Evolutionary conservation across 768 basidiomycete species (phyloP).

Genomic region (Boletus rubroflammeus): DNA sequence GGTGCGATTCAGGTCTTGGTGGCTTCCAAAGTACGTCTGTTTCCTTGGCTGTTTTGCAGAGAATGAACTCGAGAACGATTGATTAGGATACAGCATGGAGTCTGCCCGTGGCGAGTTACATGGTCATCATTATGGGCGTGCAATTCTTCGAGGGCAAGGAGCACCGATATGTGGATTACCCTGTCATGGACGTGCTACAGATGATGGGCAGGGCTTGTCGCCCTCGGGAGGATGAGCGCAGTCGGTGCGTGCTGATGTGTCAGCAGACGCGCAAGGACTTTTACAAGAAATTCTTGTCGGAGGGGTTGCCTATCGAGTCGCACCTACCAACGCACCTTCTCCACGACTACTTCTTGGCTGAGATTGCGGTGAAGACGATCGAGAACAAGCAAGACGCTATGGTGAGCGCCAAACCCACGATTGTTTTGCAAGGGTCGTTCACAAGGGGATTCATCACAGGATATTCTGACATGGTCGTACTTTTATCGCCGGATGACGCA

Average conservation of each 20-base stretch:
- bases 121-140: constrained; percentile 99
- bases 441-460: constrained; percentile 39
- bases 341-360: constrained; percentile 97
- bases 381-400: constrained; percentile 99
- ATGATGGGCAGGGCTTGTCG: constrained; percentile 99
- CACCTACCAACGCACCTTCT: constrained; percentile 86
- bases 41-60: background rate
- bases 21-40: constrained; percentile 73
- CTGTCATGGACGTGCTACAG: constrained; percentile 96
- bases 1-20: constrained; percentile 94
- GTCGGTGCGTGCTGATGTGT: constrained; percentile 94
- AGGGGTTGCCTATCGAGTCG: constrained; percentile 97
- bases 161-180: constrained; percentile 96
- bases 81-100: constrained; percentile 92
- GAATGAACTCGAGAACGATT: background rate
- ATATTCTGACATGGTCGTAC: constrained; percentile 98
- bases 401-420: constrained; percentile 40
- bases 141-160: constrained; percentile 96
- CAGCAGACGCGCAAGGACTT: constrained; percentile 98
- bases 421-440: background rate
- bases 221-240: constrained; percentile 81
- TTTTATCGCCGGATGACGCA: constrained; percentile 98
- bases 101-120: constrained; percentile 88
- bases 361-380: constrained; percentile 97
- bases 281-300: constrained; percentile 96